Conservation (phyloP, 2,329 filamentous ascomycete genomes). For the Alternaria angustiovoidea region DNA sequence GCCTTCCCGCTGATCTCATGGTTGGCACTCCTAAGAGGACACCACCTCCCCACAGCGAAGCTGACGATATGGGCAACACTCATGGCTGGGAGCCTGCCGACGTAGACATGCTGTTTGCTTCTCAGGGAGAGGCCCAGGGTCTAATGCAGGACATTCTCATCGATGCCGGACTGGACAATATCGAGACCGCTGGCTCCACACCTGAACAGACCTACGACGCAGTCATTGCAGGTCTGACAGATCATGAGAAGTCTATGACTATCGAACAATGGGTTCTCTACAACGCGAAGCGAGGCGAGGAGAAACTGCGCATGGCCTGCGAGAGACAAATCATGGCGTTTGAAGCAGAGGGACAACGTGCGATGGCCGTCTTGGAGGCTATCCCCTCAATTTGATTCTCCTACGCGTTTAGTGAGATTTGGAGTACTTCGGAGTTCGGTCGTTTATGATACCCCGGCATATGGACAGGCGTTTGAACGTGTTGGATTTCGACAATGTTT, state of each 20-base stretch:
- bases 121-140: constrained; percentile 33
- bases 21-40: constrained; percentile 50
- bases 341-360: constrained; percentile 81
- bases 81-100: constrained; percentile 76
- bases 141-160: constrained; percentile 40
- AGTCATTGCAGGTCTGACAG: constrained; percentile 69
- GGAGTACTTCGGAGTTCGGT: constrained; percentile 22
- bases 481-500: constrained; percentile 5
- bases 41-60: constrained; percentile 25
- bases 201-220: constrained; percentile 56
- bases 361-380: constrained; percentile 77
- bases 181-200: constrained; percentile 25
- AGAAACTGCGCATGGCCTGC: constrained; percentile 79
- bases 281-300: constrained; percentile 82
- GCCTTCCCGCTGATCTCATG: constrained; percentile 24
- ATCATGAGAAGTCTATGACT: constrained; percentile 85
- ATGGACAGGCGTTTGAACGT: constrained; percentile 12
- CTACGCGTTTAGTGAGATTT: constrained; percentile 8
- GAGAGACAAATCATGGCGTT: constrained; percentile 84
- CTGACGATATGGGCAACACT: constrained; percentile 17
- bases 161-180: constrained; percentile 44
- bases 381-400: constrained; percentile 26
- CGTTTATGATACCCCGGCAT: constrained; percentile 35
- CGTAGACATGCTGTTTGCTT: constrained; percentile 72
- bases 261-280: constrained; percentile 91